These are phyloP conservation scores for Ganoderma lucidum DNA, from an alignment of 1,284 basidiomycete genomes.

Conservation along the genomic window DNA sequence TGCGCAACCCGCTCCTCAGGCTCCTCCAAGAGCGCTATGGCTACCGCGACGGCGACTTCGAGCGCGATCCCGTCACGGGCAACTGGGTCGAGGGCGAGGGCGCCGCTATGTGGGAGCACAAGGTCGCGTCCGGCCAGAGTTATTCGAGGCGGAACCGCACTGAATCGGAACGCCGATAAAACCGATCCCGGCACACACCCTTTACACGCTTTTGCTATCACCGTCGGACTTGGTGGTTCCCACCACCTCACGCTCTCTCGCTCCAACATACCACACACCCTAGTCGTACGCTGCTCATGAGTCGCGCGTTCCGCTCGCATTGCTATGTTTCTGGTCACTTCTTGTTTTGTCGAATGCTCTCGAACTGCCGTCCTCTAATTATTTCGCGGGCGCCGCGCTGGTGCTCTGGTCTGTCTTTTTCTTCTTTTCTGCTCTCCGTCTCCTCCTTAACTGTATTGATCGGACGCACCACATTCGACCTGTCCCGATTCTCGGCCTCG, in stretches of 20 bases:
- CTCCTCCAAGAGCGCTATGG: conserved; percentile 74
- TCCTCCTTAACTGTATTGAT: conserved; percentile 22
- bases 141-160: conserved; percentile 44
- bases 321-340: neutral
- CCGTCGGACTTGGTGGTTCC: conserved; percentile 10
- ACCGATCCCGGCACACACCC: conserved; percentile 8
- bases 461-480: conserved; percentile 19
- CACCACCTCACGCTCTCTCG: conserved; percentile 8
- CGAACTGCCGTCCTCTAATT: conserved; percentile 23
- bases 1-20: conserved; percentile 79
- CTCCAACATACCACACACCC: conserved; percentile 6
- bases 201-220: neutral
- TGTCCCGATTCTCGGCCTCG: conserved; percentile 2
- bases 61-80: conserved; percentile 66
- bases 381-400: conserved; percentile 14
- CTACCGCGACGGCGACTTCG: conserved; percentile 87
- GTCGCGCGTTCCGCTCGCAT: conserved; percentile 1
- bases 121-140: conserved; percentile 50
- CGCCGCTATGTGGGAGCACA: conserved; percentile 66
- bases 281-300: conserved; percentile 1
- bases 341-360: conserved; percentile 23
- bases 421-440: conserved; percentile 9
- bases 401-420: conserved; percentile 9
- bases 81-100: conserved; percentile 74
- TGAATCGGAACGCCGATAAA: conserved; percentile 41